A percentile compares a stretch with the other conserved stretches of the same genome.
These are phyloP conservation scores for Boletellus ananas DNA, from an alignment of 768 basidiomycete genomes.

Conservation along the genomic window DNA sequence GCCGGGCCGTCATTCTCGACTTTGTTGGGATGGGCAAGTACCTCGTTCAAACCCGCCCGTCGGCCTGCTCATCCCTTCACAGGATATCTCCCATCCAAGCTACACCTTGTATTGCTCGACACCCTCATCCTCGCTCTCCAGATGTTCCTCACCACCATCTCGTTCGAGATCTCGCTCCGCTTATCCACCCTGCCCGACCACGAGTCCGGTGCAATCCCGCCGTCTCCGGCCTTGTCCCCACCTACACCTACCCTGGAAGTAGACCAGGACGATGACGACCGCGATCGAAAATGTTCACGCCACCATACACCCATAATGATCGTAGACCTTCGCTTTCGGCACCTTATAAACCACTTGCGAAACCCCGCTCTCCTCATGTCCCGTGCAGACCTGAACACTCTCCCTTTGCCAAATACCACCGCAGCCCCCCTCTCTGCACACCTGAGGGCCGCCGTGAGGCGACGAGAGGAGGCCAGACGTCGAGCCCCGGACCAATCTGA, in stretches of 20 bases:
- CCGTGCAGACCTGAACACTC: conserved; percentile 30
- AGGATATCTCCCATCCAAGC: conserved; percentile 62
- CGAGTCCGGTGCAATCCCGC: conserved; percentile 35
- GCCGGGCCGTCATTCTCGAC: conserved; percentile 67
- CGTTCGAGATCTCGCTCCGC: conserved; percentile 54
- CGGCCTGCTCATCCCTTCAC: conserved; percentile 11
- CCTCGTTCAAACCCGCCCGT: not conserved
- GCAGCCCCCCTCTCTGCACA: conserved; percentile 47
- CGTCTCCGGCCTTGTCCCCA: conserved; percentile 21
- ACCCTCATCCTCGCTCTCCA: conserved; percentile 64
- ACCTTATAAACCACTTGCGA: conserved; percentile 55
- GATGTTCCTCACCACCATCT: conserved; percentile 59
- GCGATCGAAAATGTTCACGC: conserved; percentile 17
- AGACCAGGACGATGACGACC: conserved; percentile 12
- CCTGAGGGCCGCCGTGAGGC: conserved; percentile 50
- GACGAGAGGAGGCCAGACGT: conserved; percentile 42
- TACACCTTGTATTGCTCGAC: conserved; percentile 66
- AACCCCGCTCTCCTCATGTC: conserved; percentile 43
- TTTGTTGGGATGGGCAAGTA: conserved; percentile 73
- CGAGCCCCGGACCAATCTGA: conserved; percentile 25
- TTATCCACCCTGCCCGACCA: conserved; percentile 39
- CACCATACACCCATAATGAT: conserved; percentile 43
- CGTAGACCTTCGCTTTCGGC: conserved; percentile 57
- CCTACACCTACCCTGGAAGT: conserved; percentile 25
- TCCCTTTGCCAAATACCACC: conserved; percentile 62